Base-by-base conservation (phyloP, 2,329 filamentous ascomycete species). In the Trichophyton schoenleinii region DNA sequence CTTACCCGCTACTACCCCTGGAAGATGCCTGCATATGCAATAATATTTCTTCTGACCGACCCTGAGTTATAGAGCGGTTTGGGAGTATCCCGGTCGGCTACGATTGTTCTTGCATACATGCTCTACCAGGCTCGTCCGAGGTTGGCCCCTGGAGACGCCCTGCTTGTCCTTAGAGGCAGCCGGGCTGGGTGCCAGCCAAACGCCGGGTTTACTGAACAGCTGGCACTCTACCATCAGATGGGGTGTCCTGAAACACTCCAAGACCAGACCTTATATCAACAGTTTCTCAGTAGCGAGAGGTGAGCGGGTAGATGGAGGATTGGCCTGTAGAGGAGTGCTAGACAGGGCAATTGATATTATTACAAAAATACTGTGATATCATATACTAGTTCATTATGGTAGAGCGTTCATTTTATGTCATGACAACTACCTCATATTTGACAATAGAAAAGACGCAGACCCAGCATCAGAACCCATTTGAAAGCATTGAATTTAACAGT, bases 1-100 rank as follows among this genome's bases (percentile, higher is more conserved):
- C 22, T 22, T 63, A 48, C 18, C 9, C 20, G 11, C 28, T 55
- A 36, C 15, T 13, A 28, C 15, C 55, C 64, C 61, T 61, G 48
- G 59, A 48, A 57, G 36, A 59, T 25, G 44, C 20, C 15, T 42
- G 41, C 57, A 42, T 42, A 25, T 38, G 3, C n/a, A n/a, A 42
- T 8, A 58, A 42, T 8, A 58, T 18, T 28, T 60, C 52, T 55
- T 18, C 18, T 18, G 18, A 18, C 18, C 18, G 28, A 55, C 52
- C 28, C 52, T 18, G 31, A 55, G 52, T 44, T 55, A 55, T 55
- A 96, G 38, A 96, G 92, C 80, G 92, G 90, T 20, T 95, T 95
- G 85, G 94, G 94, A 58, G 95, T 95, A 76, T 96, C 91, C 36
- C 88, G 94, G 62, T 97, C 92, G 53, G 88, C 92, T 66, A 87